Percentiles rank a stretch among this genome's conserved stretches.
These are phyloP conservation scores for Dryas integrifolia DNA, from an alignment of 331 rosid genomes.

Conservation along the genomic window DNA sequence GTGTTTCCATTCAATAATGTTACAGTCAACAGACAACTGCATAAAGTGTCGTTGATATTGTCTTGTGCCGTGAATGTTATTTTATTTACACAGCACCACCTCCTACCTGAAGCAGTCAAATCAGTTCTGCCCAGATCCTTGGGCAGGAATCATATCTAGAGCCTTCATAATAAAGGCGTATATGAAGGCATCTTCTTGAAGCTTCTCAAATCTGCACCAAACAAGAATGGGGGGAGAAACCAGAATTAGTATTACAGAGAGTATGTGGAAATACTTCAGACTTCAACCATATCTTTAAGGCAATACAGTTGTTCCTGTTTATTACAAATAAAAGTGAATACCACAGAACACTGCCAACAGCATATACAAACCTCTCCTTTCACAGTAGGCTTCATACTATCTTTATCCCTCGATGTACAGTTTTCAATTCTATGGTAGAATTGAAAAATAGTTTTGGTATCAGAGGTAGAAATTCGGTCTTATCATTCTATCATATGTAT, in stretches of 20 bases:
- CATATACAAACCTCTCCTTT: neutral
- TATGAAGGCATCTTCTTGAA: constrained; percentile 78
- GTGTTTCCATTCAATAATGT: neutral
- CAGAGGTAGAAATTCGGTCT: neutral
- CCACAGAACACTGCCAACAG: neutral
- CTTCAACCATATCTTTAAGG: neutral
- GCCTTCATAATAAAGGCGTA: constrained; percentile 65
- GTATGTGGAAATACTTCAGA: neutral
- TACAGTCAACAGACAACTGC: neutral
- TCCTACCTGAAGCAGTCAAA: neutral
- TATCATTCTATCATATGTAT: neutral
- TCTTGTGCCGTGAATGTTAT: neutral
- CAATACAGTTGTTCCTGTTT: neutral
- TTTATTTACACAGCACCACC: neutral
- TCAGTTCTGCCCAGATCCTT: constrained; percentile 12
- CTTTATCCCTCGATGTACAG: neutral
- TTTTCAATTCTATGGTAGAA: neutral
- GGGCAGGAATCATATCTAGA: constrained; percentile 44
- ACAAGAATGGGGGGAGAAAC: constrained; percentile 1
- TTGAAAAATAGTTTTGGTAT: neutral
- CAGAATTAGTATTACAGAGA: neutral
- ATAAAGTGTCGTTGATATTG: neutral
- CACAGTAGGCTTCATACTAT: neutral
- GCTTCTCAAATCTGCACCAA: constrained; percentile 82
- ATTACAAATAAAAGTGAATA: too few species aligned